Base-by-base conservation (phyloP, 352 stramenopile species). In the Globisporangium nodosum region DNA sequence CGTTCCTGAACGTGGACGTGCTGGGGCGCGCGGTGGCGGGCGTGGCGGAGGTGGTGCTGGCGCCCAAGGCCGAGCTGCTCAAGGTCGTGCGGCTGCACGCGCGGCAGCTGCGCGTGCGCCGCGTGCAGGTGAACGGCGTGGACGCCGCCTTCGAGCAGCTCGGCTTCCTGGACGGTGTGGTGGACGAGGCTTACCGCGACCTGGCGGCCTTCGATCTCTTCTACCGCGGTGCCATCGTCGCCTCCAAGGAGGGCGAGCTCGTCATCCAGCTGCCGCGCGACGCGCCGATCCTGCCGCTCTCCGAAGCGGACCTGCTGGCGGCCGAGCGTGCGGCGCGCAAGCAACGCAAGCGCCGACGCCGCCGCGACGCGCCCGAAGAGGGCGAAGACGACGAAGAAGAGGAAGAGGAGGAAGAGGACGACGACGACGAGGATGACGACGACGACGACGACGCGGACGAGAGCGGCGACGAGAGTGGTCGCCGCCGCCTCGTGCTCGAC, bases 141-240 rank as follows among this genome's bases (percentile, higher is more conserved):
- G 37, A 68, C 39, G 77, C 78, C 3, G 62, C 54, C n/a, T 94
- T 90, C 56, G 83, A 92, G 74, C 82, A 92, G 65, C 67, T 92
- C 54, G 78, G 92, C 56, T 94, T 92, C 49, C 58, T 94, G 16
- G 64, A 57, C 30, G 82, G 92, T 49, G 65, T 94, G 27, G 81
- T 92, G 30, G 80, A 91, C 61, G 85, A 94, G 52, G 75, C 69
- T 33, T 94, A 92, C 65, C 70, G 81, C 13, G 85, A 94, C 63
- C 54, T 89, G 39, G 76, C 74, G n/a, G 78, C 85, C 0, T 94
- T 92, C 49, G 85, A 94, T 59, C 64, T 94, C 4, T 94, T 92
- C 61, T 94, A 94, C 60, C 80, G 85, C 31, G 85, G 85, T 8
- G 78, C 85, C 12, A 92, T 94, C 59, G 82, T 94, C 15, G 85